Base-by-base conservation (phyloP, 768 basidiomycete species). In the Termitomyces sp. region DNA sequence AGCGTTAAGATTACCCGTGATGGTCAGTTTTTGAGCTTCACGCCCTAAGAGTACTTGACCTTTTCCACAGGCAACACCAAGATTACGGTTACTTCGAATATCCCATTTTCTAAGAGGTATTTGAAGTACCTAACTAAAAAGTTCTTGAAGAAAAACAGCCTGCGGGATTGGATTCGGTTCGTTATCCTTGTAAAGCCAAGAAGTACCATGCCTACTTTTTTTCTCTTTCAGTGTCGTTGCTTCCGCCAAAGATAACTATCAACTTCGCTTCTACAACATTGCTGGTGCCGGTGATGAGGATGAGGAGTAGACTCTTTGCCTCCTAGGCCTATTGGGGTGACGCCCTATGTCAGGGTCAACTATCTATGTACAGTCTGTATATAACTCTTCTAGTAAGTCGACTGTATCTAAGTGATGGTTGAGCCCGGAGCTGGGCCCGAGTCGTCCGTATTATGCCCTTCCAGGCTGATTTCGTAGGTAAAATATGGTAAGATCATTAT, bases 51-150 rank as follows among this genome's bases (percentile, higher is more conserved):
- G 40, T 40, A 26, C 24, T 28, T 54, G 45, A 49, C 63, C n/a
- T 53, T 40, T 36, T 36, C 54, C 58, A 22, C 61, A 92, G 90
- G 86, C 62, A 85, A 83, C 74, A 87, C 79, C 69, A 92, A 88
- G 77, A 82, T 98, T 72, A 88, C 86, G 56, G 84, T 98, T 65
- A 85, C 87, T 53, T 88, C 94, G 54, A 86, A 78, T 68, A 86
- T 96, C 71, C 86, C 92, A 57, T 89, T 98, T 77, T 98, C 96
- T 52, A 98, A 98, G 79, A 84, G 92, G 57, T 98, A 97, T 76
- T 86, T 98, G 72, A 98, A 98, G 77, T 99, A 98, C 78, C 81
- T 98, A 60, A 98, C 96, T 62, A 98, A 98, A 84, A 96, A 96
- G 80, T 95, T 93, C 83, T 82, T 98, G 76, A 98, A 98, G 85